Base-by-base conservation (phyloP, 1,284 basidiomycete genomes). In the Cutaneotrichosporon sp. region DNA sequence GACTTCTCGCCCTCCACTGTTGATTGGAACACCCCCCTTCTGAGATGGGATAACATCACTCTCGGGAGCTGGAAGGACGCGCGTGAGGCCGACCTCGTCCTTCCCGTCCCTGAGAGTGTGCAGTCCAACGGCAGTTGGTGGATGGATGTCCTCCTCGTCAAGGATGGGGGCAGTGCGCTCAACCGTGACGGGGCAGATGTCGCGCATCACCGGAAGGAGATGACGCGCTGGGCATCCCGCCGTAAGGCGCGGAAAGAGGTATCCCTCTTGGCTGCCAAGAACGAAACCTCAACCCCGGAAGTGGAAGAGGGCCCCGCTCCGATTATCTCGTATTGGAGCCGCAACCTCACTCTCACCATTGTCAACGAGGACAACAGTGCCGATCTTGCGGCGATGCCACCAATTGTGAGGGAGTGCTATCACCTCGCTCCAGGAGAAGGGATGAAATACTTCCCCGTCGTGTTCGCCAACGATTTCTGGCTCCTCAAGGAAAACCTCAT, bases 381-480 rank as follows among this genome's bases (percentile, higher is more conserved):
- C 40, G 85, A 88, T 30, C 83, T 87, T 64, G 75, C 77, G 5
- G 82, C 85, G 63, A 75, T 94, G 7, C 86, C 90, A 0, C 86
- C 88, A 2, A 86, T 88, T 1, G 73, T 90, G 8, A 68, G 73
- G 42, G 74, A 79, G 18, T 73, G 73, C 70, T 74, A 86, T 65
- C 78, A 88, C 38, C 79, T 89, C 55, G 84, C 85, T 0, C 82
- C 82, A 26, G 38, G 11, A 13, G 62, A 63, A 22, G 62, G 57
- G 32, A 49, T 22, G 13, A 11, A 9, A n/a, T 93, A 95, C 83
- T 89, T 87, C 72, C 96, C 96, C 1, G 88, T 94, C 67, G 76
- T 97, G 52, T 98, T 91, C 81, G 87, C 92, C 8, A 98, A 98
- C 76, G 93, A 97, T 76, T 98, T 98, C 80, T 98, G 94, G 93